phyloP scores from a whole-genome alignment of 441 rosid genomes.

The Adansonia gregorii region DNA sequence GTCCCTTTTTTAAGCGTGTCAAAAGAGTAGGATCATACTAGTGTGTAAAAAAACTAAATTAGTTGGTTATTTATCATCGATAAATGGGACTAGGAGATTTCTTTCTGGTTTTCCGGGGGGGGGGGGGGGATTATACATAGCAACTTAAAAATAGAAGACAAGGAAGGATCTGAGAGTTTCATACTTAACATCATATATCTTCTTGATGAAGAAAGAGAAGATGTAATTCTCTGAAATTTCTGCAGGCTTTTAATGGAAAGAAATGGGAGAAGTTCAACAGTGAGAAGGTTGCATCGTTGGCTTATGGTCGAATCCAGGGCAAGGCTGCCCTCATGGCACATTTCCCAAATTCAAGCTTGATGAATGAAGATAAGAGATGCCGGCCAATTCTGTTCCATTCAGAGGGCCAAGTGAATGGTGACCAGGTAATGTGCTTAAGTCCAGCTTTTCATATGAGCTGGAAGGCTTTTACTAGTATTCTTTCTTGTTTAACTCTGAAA shows the following conservation, averaged over 20 bases:
- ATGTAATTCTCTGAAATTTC: constrained; percentile 23
- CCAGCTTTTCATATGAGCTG: not conserved
- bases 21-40: not conserved
- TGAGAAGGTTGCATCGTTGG: constrained; percentile 76
- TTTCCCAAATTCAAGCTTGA: constrained; percentile 73
- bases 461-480: not conserved
- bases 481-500: not conserved
- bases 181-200: not conserved
- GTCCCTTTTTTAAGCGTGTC: constrained; percentile 8
- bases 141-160: not conserved
- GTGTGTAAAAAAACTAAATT: not conserved
- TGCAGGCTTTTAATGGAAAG: constrained; percentile 80
- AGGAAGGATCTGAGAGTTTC: not conserved
- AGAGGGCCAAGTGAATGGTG: constrained; percentile 54
- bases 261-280: constrained; percentile 88
- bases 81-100: not conserved
- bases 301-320: constrained; percentile 87
- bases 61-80: not conserved
- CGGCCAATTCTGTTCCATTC: constrained; percentile 67
- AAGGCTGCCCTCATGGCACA: constrained; percentile 73
- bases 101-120: constrained; percentile 3
- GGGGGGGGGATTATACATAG: not conserved
- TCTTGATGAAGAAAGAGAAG: not conserved
- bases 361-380: constrained; percentile 76
- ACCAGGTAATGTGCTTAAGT: constrained; percentile 46